These are phyloP conservation scores for Exophiala sp. DNA, from an alignment of 2,329 filamentous ascomycete genomes.

Conservation along the genomic window DNA sequence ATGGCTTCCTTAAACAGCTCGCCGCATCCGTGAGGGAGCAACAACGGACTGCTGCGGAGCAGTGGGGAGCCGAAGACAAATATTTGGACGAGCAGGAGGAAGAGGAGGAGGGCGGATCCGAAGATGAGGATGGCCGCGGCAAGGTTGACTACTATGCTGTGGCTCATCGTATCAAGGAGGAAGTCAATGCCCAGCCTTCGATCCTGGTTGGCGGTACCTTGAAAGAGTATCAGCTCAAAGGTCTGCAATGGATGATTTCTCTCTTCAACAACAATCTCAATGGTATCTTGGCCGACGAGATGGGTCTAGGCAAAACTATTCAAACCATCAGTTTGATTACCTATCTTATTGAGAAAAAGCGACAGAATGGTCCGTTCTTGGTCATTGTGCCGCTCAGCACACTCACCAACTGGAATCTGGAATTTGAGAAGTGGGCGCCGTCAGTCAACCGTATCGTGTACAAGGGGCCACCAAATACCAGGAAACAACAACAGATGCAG, in stretches of 20 bases:
- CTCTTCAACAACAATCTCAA: slow-evolving; percentile 99
- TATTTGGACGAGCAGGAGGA: slow-evolving; percentile 52
- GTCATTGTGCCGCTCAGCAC: slow-evolving; percentile 97
- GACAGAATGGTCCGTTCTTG: slow-evolving; percentile 83
- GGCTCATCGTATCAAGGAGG: slow-evolving; percentile 91
- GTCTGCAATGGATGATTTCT: slow-evolving; percentile 99
- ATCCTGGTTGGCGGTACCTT: slow-evolving; percentile 87
- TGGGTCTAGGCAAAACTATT: slow-evolving; percentile 99
- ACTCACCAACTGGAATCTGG: slow-evolving; percentile 95
- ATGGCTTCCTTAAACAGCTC: slow-evolving; percentile 93
- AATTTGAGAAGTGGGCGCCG: slow-evolving; percentile 98
- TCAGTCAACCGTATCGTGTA: slow-evolving; percentile 83
- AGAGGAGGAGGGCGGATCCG: slow-evolving; percentile 63
- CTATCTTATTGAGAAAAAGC: slow-evolving; percentile 93
- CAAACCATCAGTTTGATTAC: slow-evolving; percentile 97
- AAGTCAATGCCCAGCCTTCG: slow-evolving; percentile 71
- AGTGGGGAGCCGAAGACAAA: slow-evolving; percentile 61
- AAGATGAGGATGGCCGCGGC: slow-evolving; percentile 60
- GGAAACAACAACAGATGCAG: slow-evolving; percentile 86
- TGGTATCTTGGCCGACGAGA: slow-evolving; percentile 96
- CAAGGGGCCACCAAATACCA: slow-evolving; percentile 83
- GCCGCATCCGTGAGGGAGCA: slow-evolving; percentile 91
- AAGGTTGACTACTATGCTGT: slow-evolving; percentile 99
- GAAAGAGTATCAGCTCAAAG: slow-evolving; percentile 98
- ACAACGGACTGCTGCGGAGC: slow-evolving; percentile 73